Conservation (phyloP, 164 flowering plant species). For the Akebia trifoliata region DNA sequence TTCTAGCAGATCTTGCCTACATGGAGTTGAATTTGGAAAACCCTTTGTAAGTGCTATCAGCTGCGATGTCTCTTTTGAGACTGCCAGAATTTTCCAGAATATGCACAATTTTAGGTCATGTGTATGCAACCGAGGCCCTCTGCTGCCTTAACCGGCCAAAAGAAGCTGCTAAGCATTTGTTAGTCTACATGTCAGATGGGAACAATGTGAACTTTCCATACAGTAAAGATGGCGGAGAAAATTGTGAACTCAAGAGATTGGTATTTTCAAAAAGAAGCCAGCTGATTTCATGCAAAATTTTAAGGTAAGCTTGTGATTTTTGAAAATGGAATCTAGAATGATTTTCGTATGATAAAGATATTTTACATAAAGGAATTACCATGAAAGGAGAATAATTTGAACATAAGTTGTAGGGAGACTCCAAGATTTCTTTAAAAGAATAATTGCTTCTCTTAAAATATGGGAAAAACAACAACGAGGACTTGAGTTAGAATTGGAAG, state of each 20-base stretch:
- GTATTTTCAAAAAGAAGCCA: constrained; percentile 92
- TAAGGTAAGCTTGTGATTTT: constrained; percentile 47
- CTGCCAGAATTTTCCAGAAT: constrained; percentile 64
- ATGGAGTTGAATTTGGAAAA: constrained; percentile 76
- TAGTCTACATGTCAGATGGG: constrained; percentile 44
- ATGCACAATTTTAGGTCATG: constrained; percentile 54
- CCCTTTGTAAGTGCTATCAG: constrained; percentile 64
- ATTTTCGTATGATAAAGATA: too few relatives aligned
- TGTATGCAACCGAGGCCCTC: constrained; percentile 90
- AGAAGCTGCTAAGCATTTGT: constrained; percentile 79
- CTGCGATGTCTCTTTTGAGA: constrained; percentile 56
- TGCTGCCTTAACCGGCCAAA: constrained; percentile 65
- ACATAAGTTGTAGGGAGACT: not conserved
- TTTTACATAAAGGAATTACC: too few relatives aligned
- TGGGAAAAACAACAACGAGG: too few relatives aligned
- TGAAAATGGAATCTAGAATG: not conserved
- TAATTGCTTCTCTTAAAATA: too few relatives aligned
- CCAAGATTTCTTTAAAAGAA: too few relatives aligned
- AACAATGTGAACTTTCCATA: constrained; percentile 51
- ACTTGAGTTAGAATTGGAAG: too few relatives aligned
- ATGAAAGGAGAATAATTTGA: not conserved
- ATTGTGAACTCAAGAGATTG: constrained; percentile 72
- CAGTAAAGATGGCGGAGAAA: constrained; percentile 56
- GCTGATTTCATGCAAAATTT: constrained; percentile 91
- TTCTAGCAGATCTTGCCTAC: constrained; percentile 70